Base-by-base conservation (phyloP, 805 yeast species). In the Wickerhamiella kazuoi region DNA sequence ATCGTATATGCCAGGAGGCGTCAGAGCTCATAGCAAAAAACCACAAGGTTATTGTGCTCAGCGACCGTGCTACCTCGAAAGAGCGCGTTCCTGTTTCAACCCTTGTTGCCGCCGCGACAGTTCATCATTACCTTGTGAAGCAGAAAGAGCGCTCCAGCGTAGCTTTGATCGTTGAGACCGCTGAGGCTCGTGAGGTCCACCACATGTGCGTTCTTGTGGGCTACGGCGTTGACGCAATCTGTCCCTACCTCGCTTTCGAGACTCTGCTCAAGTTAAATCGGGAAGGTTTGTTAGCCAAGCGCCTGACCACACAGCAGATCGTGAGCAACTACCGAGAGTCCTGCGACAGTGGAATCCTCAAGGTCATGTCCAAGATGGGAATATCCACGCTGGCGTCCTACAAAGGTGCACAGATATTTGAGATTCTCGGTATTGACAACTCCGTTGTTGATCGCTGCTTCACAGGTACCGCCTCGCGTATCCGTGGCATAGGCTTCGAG, bases 321-420 rank as follows among this genome's bases (percentile, higher is more conserved):
- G 61, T 86, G 45, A 67, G 67, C 38, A 87, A 87, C 66, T 87
- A 83, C 64, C 80, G 78, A 56, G 68, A 74, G 48, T 78, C 96
- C 11, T 68, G 81, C 43, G 93, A 87, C 55, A 79, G 83, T 40
- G 97, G 97, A 62, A 78, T 87, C 50, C 66, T 83, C 52, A 87
- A 90, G 67, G 96, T 90, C 44, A 87, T 87, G 98, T 83, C 96
- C 29, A 87, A 90, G 69, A 90, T 87, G 97, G 98, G 98, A 68
- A 90, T 87, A 51, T 86, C 97, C 24, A 90, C 98, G 23, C 68
- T 87, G 57, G 95, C 96, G 11, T 82, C 95, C n/a, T 87, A 87
- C 64, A 87, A 87, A 64, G 97, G 97, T 61, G 98, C 98, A 21
- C 98, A 87, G 66, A 90, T 87, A 55, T 87, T 90, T 58, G 98